Conservation (phyloP, 371 early-diverging fungal species). For the Apophysomyces trapeziformis region DNA sequence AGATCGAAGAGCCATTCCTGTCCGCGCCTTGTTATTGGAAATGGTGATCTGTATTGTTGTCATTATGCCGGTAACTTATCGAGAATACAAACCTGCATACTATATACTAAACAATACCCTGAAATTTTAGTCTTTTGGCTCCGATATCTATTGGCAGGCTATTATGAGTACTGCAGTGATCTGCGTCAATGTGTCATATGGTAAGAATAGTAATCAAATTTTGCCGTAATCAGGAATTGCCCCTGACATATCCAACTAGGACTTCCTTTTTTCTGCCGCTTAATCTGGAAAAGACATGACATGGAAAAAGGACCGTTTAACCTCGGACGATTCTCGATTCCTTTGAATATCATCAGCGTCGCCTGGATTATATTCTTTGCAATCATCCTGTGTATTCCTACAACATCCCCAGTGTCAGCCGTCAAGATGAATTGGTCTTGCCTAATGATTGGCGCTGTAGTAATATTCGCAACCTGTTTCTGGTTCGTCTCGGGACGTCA, state of each 20-base stretch:
- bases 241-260: conserved; percentile 12
- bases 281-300: conserved; percentile 24
- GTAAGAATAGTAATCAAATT: conserved; percentile 13
- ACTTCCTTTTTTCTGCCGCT: conserved; percentile 31
- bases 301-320: conserved; percentile 25
- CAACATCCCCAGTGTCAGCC: conserved; percentile 20
- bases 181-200: conserved; percentile 31
- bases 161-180: conserved; percentile 33
- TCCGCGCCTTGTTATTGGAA: conserved; percentile 22
- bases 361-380: conserved; percentile 34
- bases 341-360: conserved; percentile 26
- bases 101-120: background rate
- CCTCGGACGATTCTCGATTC: conserved; percentile 29
- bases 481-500: conserved; percentile 27
- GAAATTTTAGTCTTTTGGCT: conserved; percentile 21
- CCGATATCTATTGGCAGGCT: conserved; percentile 27
- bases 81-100: background rate
- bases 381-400: conserved; percentile 33
- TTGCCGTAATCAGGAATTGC: conserved; percentile 9
- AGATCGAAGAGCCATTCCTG: conserved; percentile 19
- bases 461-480: conserved; percentile 25
- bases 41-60: conserved; percentile 23
- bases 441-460: conserved; percentile 31
- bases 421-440: conserved; percentile 32
- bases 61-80: conserved; percentile 34